Percentiles rank a stretch among this genome's conserved stretches.
Evolutionary conservation across 805 yeast species (phyloP).

Genomic region (Wickerhamiella vanderwaltii): DNA sequence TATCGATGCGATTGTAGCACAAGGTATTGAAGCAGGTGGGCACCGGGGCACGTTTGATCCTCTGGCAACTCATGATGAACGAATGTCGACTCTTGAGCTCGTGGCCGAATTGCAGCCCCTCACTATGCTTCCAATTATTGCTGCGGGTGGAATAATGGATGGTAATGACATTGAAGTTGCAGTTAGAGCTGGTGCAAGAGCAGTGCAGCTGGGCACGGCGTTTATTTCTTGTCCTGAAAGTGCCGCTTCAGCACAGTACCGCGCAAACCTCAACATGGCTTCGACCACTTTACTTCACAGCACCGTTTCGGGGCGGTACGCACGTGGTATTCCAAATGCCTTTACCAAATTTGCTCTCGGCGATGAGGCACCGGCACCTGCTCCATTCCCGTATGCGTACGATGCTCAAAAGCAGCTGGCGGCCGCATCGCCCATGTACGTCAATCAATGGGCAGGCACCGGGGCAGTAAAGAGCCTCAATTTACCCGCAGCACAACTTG

Average conservation of each 20-base stretch:
- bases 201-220: conserved; percentile 45
- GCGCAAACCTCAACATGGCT: conserved; percentile 6
- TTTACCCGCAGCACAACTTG: conserved; percentile 1
- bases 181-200: conserved; percentile 36
- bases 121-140: conserved; percentile 26
- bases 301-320: conserved; percentile 7
- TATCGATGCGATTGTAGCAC: conserved; percentile 40
- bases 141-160: conserved; percentile 44
- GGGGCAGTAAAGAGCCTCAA: neutral
- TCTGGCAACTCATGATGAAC: conserved; percentile 28
- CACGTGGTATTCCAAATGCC: conserved; percentile 7
- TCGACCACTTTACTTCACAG: neutral
- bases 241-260: conserved; percentile 15
- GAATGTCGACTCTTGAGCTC: conserved; percentile 16
- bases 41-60: conserved; percentile 42
- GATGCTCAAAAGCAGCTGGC: conserved; percentile 6
- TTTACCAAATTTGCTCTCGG: neutral
- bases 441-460: conserved; percentile 3
- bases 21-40: conserved; percentile 57
- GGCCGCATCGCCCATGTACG: neutral
- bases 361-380: neutral
- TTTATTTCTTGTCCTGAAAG: conserved; percentile 33
- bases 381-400: conserved; percentile 9
- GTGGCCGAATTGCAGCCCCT: conserved; percentile 18
- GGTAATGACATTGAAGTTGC: conserved; percentile 26